These are phyloP conservation scores for Phialophora tarda DNA, from an alignment of 2,329 filamentous ascomycete genomes.

Conservation along the genomic window DNA sequence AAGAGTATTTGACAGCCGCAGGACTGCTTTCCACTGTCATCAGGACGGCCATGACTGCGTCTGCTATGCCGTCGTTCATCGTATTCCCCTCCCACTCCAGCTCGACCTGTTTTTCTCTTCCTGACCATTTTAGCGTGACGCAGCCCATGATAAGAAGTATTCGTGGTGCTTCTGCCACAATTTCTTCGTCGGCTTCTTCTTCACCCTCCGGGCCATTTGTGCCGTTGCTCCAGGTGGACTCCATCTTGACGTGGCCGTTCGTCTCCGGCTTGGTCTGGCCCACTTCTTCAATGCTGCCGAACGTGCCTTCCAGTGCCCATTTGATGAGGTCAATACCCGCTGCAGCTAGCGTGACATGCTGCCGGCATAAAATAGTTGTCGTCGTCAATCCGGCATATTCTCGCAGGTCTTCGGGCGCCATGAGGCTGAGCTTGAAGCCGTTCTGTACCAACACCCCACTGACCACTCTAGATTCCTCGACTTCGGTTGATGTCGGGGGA, in stretches of 20 bases:
- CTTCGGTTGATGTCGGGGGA: constrained; percentile 62
- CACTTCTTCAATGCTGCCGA: constrained; percentile 75
- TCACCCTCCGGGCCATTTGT: constrained; percentile 47
- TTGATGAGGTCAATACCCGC: constrained; percentile 89
- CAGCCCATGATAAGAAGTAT: constrained; percentile 83
- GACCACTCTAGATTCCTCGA: constrained; percentile 65
- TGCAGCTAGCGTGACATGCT: constrained; percentile 83
- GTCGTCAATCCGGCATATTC: constrained; percentile 98
- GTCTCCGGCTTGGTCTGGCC: constrained; percentile 37
- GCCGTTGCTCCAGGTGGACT: constrained; percentile 42
- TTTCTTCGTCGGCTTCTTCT: constrained; percentile 53
- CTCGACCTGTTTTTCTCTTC: constrained; percentile 76
- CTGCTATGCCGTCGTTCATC: constrained; percentile 97
- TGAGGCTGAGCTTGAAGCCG: constrained; percentile 94
- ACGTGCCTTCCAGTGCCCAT: constrained; percentile 93
- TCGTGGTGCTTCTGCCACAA: constrained; percentile 45
- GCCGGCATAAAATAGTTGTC: constrained; percentile 90
- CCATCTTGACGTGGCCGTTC: constrained; percentile 38
- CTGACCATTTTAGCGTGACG: constrained; percentile 77
- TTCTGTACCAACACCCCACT: constrained; percentile 94
- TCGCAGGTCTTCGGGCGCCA: constrained; percentile 93
- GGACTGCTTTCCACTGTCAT: constrained; percentile 92
- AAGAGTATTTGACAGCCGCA: constrained; percentile 76
- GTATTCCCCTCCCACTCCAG: constrained; percentile 98
- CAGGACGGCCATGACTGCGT: constrained; percentile 91